Conservation (phyloP, 192 early-diverging fungal genomes). For the Coemansia sp. region DNA sequence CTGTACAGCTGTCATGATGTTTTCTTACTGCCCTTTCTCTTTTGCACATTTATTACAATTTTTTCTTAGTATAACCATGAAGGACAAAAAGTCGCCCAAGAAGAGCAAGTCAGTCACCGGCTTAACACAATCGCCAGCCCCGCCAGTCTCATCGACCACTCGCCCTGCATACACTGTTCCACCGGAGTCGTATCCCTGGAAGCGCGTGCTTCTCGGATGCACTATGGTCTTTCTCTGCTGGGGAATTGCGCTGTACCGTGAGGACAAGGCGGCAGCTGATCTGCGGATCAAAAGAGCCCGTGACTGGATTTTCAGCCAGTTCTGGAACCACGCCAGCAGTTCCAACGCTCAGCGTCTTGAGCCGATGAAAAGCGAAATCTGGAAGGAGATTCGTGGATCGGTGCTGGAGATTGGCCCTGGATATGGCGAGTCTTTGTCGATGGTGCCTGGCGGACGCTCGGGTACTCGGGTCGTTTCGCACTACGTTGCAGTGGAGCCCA, state of each 20-base stretch:
- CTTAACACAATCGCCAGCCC: background rate
- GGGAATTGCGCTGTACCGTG: conserved; percentile 21
- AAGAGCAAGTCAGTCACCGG: background rate
- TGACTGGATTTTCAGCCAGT: conserved; percentile 31
- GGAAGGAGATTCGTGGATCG: conserved; percentile 29
- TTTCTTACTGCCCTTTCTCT: background rate
- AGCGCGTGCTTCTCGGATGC: conserved; percentile 18
- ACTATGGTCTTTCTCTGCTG: conserved; percentile 20
- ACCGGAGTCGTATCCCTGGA: conserved; percentile 27
- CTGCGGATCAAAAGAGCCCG: conserved; percentile 7
- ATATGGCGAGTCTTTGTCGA: conserved; percentile 21
- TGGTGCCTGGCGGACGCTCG: conserved; percentile 7
- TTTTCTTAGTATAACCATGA: too few species aligned
- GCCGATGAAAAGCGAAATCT: conserved; percentile 15
- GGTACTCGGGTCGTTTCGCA: background rate
- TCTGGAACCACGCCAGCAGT: conserved; percentile 22
- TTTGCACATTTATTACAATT: background rate
- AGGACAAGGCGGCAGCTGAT: conserved; percentile 14
- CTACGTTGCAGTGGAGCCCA: conserved; percentile 38
- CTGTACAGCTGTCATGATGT: too few species aligned
- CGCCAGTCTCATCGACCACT: too few species aligned
- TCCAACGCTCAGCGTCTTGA: conserved; percentile 11
- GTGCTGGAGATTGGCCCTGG: conserved; percentile 40
- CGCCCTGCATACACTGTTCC: background rate
- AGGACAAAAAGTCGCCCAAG: too few species aligned